These are phyloP conservation scores for Penicillium subrubescens DNA, from an alignment of 495 filamentous ascomycete genomes.

Conservation along the genomic window DNA sequence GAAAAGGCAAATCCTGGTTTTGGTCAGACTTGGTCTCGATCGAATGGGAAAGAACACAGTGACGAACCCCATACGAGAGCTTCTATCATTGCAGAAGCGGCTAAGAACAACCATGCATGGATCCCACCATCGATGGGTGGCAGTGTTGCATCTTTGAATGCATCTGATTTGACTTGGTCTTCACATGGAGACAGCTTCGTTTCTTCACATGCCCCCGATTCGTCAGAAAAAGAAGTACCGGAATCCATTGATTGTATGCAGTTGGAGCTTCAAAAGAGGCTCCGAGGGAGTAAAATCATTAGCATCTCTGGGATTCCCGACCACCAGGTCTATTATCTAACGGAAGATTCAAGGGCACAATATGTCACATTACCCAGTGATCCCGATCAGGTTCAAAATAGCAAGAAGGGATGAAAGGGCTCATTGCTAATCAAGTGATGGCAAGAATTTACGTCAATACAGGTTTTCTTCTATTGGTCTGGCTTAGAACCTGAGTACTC, in stretches of 20 bases:
- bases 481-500: background rate
- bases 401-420: conserved; percentile 4
- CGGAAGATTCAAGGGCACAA: background rate
- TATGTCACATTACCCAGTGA: conserved; percentile 16
- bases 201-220: conserved; percentile 1
- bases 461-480: background rate
- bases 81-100: conserved; percentile 24
- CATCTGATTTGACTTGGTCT: background rate
- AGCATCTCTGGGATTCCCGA: background rate
- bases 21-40: background rate
- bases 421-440: conserved; percentile 15
- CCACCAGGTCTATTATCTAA: background rate
- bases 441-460: conserved; percentile 13
- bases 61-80: conserved; percentile 23
- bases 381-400: conserved; percentile 5
- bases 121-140: conserved; percentile 23
- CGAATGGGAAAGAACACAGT: background rate
- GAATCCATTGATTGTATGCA: conserved; percentile 1
- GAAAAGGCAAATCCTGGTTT: conserved; percentile 26
- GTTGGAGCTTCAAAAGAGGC: background rate
- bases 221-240: background rate
- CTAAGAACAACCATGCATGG: conserved; percentile 27
- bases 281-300: background rate
- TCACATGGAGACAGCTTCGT: conserved; percentile 8
- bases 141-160: background rate